Evolutionary conservation across 2,329 filamentous ascomycete genomes (phyloP), one percentile per base, ranked within the genome.

Genomic region (Pestalotiopsis sp.): DNA sequence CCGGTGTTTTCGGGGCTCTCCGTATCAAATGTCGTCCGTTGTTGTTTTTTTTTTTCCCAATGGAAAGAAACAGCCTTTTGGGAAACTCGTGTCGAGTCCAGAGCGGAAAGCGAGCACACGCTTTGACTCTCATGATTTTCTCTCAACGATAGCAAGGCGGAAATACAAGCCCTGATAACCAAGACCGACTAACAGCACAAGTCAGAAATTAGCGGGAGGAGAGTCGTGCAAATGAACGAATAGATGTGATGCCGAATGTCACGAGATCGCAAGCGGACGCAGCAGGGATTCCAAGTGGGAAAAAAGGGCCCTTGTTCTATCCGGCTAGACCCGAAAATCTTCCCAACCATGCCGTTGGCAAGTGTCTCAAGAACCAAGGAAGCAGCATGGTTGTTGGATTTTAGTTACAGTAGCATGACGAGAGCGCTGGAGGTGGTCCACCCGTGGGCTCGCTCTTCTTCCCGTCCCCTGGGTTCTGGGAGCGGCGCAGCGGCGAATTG

Each of bases 211-310:
- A 13, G 31, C 13, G 27, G 4, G 38, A 17, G 17, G 20, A 39
- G 9, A 62, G 31, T 12, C 11, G 6, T 36, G 36, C 23, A 7
- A n/a, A 59, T 25, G n/a, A 59, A 59, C 17, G 59, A 39, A 27
- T 31, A 5, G 23, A 49, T 13, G n/a, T 45, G 12, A 49, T 25
- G 25, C 31, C 20, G 41, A 20, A 13, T n/a, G 45, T 56, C 41
- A 66, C 63, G 63, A 36, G 63, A 66, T 49, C 49, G 49, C 27
- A 49, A 66, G 14, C 20, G n/a, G 49, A 66, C 63, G 63, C 63
- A 66, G 63, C 63, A 66, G 39, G 63, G 59, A 45, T 56, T 39
- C 41, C 31, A 36, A 36, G 31, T 36, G 31, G 31, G 31, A 9
- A 36, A 9, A 36, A 31, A 23, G 49, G 49, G 38, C 41, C 63